These are phyloP conservation scores for Penicillium griseofulvum DNA, from an alignment of 2,329 filamentous ascomycete species.

Conservation along the genomic window DNA sequence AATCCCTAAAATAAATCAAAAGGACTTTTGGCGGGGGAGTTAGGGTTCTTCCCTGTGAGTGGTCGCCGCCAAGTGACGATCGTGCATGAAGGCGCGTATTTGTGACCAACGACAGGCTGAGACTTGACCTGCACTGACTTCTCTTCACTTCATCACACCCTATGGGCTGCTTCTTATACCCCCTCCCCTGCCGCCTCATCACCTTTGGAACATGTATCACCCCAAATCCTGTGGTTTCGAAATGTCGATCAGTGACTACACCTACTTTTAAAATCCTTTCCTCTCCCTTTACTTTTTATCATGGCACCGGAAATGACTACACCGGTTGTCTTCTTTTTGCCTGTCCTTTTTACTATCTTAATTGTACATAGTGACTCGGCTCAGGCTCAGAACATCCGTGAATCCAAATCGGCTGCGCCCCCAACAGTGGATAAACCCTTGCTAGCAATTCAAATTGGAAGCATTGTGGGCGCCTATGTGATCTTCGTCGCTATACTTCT, in stretches of 20 bases:
- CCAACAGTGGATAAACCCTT: slow-evolving; percentile 58
- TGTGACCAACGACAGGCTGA: slow-evolving; percentile 26
- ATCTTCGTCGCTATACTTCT: slow-evolving; percentile 72
- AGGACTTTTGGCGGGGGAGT: neutral
- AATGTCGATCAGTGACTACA: slow-evolving; percentile 23
- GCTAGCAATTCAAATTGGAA: slow-evolving; percentile 78
- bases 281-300: slow-evolving; percentile 8
- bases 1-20: neutral
- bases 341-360: slow-evolving; percentile 53
- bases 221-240: slow-evolving; percentile 16
- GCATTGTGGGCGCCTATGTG: slow-evolving; percentile 80
- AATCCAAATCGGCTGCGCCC: slow-evolving; percentile 29
- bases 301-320: slow-evolving; percentile 19
- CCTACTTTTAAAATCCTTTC: slow-evolving; percentile 13
- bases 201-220: slow-evolving; percentile 22
- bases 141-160: slow-evolving; percentile 30
- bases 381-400: slow-evolving; percentile 45
- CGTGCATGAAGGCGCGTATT: slow-evolving; percentile 31
- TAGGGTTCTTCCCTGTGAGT: slow-evolving; percentile 13
- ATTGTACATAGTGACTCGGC: slow-evolving; percentile 32
- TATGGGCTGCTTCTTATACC: slow-evolving; percentile 22
- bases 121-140: slow-evolving; percentile 2
- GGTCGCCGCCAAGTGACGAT: slow-evolving; percentile 20
- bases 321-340: slow-evolving; percentile 46
- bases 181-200: slow-evolving; percentile 18